Base-by-base conservation (phyloP, 2,329 filamentous ascomycete genomes). In the Lachnum nothofagi region DNA sequence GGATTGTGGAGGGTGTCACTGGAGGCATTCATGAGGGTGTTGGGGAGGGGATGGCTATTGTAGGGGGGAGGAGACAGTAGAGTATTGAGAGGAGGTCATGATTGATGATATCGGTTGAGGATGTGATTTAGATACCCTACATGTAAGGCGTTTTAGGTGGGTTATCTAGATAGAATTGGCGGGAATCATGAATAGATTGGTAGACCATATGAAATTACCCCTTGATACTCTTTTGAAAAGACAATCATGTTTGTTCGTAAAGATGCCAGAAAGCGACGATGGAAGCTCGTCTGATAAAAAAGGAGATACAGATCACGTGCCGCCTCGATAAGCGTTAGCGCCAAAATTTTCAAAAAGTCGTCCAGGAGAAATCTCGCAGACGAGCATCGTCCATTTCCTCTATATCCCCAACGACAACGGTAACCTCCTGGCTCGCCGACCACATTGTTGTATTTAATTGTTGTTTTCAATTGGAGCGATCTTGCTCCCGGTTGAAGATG, bases 11-110 rank as follows among this genome's bases (percentile, higher is more conserved):
- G 53, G 78, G 81, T 17, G 68, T 88, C 43, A 75, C 80, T 2
- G 82, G 80, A 12, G 86, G 85, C 0, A 70, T 88, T 35, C 80
- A 81, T 58, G 82, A 88, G 57, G 83, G 85, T 5, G 69, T 76
- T 29, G 73, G 72, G 1, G 74, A 80, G 52, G 78, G 78, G 0
- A 69, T 80, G 64, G 62, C 67, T 17, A 67, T 74, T 35, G 52
- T 78, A 41, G 72, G 73, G 6, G 58, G 46, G 0, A 52, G 46
- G 19, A 52, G 51, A 38, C 23, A 39, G n/a, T n/a, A 33, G 29
- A 33, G 10, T 55, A 12, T 49, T 49, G 24, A 44, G 31, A 40
- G 19, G 40, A 39, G 46, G 42, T n/a, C n/a, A 12, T 23, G 39
- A 51, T 20, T 33, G 24, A 46, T 31, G 20, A 35, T 39, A 29